Percentiles rank a stretch among this genome's conserved stretches.
Evolutionary conservation across 495 filamentous ascomycete species (phyloP).

Genomic region (Penicillium parvum): DNA sequence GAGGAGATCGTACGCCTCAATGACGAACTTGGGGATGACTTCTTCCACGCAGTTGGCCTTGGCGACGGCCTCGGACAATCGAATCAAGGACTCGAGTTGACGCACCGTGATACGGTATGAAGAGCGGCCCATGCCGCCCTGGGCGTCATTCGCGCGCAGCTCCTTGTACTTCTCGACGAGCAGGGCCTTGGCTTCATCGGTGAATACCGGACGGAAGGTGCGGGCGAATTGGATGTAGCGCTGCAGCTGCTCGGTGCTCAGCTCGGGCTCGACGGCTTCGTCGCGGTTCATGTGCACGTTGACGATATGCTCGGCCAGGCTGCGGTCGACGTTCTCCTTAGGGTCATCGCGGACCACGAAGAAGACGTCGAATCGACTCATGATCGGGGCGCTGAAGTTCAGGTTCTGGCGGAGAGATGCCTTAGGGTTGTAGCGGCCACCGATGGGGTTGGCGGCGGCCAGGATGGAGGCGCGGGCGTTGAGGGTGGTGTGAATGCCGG

Average conservation of each 20-base stretch:
- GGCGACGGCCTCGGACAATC: conserved; percentile 90
- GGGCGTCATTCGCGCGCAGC: conserved; percentile 86
- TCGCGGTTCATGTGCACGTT: conserved; percentile 89
- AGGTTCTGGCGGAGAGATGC: conserved; percentile 89
- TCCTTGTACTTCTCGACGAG: conserved; percentile 96
- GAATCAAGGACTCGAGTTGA: conserved; percentile 93
- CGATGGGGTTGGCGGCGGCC: conserved; percentile 93
- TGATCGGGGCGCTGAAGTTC: conserved; percentile 97
- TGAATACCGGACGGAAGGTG: conserved; percentile 93
- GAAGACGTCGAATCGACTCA: conserved; percentile 98
- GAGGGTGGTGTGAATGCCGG: conserved; percentile 95
- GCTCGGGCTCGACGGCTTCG: conserved; percentile 82
- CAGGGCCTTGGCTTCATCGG: conserved; percentile 73
- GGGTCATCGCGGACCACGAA: conserved; percentile 98
- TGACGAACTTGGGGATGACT: conserved; percentile 76
- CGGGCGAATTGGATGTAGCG: conserved; percentile 95
- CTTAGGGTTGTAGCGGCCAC: conserved; percentile 94
- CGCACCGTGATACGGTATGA: conserved; percentile 95
- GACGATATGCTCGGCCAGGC: conserved; percentile 91
- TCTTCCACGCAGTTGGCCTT: conserved; percentile 97
- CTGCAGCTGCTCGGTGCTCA: conserved; percentile 94
- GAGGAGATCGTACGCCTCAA: conserved; percentile 85
- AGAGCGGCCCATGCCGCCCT: conserved; percentile 88
- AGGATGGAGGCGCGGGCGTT: conserved; percentile 95
- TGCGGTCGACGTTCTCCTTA: conserved; percentile 84